Percentiles rank a stretch among this genome's conserved stretches.
phyloP scores from a whole-genome alignment of 495 filamentous ascomycete species.

The Penicillium herquei region DNA sequence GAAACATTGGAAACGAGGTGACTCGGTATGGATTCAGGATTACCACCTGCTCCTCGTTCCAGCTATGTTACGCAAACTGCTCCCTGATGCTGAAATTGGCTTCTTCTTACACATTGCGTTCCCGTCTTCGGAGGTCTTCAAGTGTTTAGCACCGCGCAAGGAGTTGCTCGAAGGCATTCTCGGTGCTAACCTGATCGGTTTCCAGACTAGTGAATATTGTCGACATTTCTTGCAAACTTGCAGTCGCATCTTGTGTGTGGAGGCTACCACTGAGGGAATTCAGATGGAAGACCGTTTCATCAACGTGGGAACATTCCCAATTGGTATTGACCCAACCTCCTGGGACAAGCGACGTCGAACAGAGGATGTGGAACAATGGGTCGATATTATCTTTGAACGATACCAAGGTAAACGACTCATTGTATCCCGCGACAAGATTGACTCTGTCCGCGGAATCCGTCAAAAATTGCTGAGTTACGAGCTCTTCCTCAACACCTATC shows the following conservation, averaged over 20 bases:
- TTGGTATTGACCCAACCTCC: slow-evolving; percentile 78
- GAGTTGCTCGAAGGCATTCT: slow-evolving; percentile 86
- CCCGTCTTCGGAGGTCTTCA: slow-evolving; percentile 91
- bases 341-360: slow-evolving; percentile 71
- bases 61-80: slow-evolving; percentile 78
- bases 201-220: slow-evolving; percentile 89
- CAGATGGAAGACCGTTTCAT: slow-evolving; percentile 93
- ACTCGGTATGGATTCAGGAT: slow-evolving; percentile 91
- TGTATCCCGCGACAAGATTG: slow-evolving; percentile 89
- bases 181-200: slow-evolving; percentile 85
- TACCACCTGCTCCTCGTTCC: slow-evolving; percentile 95
- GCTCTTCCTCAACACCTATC: slow-evolving; percentile 88
- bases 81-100: slow-evolving; percentile 87
- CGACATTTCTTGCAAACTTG: slow-evolving; percentile 93
- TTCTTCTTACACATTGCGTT: slow-evolving; percentile 95
- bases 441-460: slow-evolving; percentile 82
- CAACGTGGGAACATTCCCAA: slow-evolving; percentile 66
- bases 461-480: slow-evolving; percentile 93
- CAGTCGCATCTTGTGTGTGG: slow-evolving; percentile 79
- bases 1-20: slow-evolving; percentile 85
- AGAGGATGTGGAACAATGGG: slow-evolving; percentile 70
- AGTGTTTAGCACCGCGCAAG: slow-evolving; percentile 80
- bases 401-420: slow-evolving; percentile 86
- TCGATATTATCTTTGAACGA: slow-evolving; percentile 70
- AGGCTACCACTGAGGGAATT: slow-evolving; percentile 81